Percentiles rank a stretch among this genome's conserved stretches.
These are phyloP conservation scores for Cardamine resedifolia DNA, from an alignment of 345 rosid genomes.

Conservation along the genomic window DNA sequence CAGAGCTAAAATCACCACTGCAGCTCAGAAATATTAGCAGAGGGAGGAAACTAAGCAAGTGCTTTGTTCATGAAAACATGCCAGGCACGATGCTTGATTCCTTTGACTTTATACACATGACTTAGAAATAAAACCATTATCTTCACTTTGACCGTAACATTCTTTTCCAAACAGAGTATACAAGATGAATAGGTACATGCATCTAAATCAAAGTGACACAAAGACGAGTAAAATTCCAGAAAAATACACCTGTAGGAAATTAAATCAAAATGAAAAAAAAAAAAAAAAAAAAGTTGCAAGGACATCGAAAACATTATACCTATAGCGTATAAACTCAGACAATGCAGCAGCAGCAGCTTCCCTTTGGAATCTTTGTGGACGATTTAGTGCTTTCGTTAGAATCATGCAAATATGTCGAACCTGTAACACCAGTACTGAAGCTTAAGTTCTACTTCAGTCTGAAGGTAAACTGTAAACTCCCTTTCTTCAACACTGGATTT, in stretches of 20 bases:
- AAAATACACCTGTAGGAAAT: neutral
- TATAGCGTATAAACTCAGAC: slow-evolving; percentile 85
- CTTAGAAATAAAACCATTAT: slow-evolving; percentile 1
- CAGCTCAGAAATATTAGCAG: slow-evolving; percentile 35
- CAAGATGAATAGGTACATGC: neutral
- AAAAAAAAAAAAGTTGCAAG: neutral
- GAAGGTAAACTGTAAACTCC: slow-evolving; percentile 10
- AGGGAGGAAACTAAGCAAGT: slow-evolving; percentile 4
- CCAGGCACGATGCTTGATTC: neutral
- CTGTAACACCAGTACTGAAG: slow-evolving; percentile 45
- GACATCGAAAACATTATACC: slow-evolving; percentile 46
- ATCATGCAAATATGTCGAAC: slow-evolving; percentile 70
- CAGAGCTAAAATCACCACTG: slow-evolving; percentile 73
- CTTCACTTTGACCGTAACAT: slow-evolving; percentile 2
- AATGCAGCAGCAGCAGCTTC: slow-evolving; percentile 98
- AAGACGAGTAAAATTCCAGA: neutral
- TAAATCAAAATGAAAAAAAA: neutral
- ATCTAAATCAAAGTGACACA: neutral
- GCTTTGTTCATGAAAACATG: neutral
- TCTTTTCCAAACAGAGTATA: slow-evolving; percentile 2
- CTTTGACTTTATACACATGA: slow-evolving; percentile 12
- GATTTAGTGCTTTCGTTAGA: slow-evolving; percentile 72
- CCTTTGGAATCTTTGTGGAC: slow-evolving; percentile 69
- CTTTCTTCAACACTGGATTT: neutral
- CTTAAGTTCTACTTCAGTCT: slow-evolving; percentile 19